Percentiles rank a stretch among this genome's conserved stretches.
phyloP scores from a whole-genome alignment of 106 monocot genomes.

The Dendrobium huoshanense region DNA sequence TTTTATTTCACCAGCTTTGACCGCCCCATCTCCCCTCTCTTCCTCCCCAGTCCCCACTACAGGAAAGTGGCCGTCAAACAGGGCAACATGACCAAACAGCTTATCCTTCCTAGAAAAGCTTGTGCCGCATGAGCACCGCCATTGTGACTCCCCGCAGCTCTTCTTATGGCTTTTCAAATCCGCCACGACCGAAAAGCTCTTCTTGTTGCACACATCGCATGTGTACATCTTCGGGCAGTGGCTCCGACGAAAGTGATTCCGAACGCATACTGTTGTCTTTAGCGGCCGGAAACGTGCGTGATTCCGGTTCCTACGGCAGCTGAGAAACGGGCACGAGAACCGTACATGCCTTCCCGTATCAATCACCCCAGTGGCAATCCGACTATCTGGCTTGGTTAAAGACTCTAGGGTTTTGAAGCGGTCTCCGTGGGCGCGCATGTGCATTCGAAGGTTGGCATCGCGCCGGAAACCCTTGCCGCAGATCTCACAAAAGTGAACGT shows the following conservation, averaged over 20 bases:
- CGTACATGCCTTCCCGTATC: not conserved
- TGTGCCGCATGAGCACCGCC: slow-evolving; percentile 71
- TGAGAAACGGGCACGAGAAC: slow-evolving; percentile 50
- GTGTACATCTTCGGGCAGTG: slow-evolving; percentile 60
- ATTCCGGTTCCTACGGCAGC: slow-evolving; percentile 55
- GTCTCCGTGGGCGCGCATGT: slow-evolving; percentile 73
- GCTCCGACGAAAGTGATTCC: slow-evolving; percentile 56
- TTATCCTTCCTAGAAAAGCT: slow-evolving; percentile 76
- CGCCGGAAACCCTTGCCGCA: slow-evolving; percentile 79
- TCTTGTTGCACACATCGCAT: slow-evolving; percentile 45
- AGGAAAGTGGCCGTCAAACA: slow-evolving; percentile 57
- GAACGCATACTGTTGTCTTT: slow-evolving; percentile 54
- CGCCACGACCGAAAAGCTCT: slow-evolving; percentile 52
- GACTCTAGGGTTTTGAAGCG: slow-evolving; percentile 48
- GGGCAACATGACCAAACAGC: slow-evolving; percentile 58
- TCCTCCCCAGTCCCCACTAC: slow-evolving; percentile 9
- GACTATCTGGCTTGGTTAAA: slow-evolving; percentile 20
- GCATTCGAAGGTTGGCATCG: slow-evolving; percentile 77
- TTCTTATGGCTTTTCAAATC: slow-evolving; percentile 52
- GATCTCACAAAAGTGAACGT: slow-evolving; percentile 47
- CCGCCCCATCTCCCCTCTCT: slow-evolving; percentile 6
- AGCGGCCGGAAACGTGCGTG: slow-evolving; percentile 52
- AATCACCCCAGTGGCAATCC: not conserved
- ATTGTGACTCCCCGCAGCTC: slow-evolving; percentile 45
- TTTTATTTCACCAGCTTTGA: not conserved